These are phyloP conservation scores for Ophiostoma perfectum DNA, from an alignment of 2,329 filamentous ascomycete genomes.

Conservation along the genomic window DNA sequence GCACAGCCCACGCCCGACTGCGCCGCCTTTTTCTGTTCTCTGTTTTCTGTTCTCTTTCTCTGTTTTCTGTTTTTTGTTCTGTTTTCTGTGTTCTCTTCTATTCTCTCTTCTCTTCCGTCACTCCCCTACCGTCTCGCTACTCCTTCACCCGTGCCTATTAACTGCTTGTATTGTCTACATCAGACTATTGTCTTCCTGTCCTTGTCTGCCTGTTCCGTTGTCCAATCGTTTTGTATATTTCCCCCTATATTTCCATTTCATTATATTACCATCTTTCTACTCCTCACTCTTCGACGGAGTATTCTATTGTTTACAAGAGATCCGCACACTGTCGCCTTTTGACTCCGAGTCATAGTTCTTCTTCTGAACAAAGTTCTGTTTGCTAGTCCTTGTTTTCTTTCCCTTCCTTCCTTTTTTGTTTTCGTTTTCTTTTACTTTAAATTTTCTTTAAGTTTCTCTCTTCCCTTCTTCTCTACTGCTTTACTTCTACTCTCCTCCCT, in stretches of 20 bases:
- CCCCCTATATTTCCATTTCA: not conserved
- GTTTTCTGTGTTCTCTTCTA: not conserved
- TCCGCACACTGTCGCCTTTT: not conserved
- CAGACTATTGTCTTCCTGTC: not conserved
- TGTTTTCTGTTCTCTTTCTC: not conserved
- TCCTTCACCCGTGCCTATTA: not conserved
- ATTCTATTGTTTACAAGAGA: not conserved
- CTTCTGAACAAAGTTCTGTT: not conserved
- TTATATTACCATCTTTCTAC: not conserved
- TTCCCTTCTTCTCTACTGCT: not conserved
- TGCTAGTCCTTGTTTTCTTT: not conserved
- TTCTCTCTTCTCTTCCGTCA: not conserved
- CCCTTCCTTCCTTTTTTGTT: not conserved
- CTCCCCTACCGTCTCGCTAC: not conserved
- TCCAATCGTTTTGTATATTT: not conserved
- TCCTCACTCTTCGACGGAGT: not conserved
- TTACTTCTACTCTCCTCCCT: not conserved
- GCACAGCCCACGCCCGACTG: slow-evolving; percentile 1
- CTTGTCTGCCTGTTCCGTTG: not conserved
- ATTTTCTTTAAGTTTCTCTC: not conserved
- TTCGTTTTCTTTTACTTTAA: not conserved
- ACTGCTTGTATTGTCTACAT: not conserved
- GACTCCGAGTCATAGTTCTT: not conserved
- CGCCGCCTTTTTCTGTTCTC: not conserved
- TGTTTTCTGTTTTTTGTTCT: no score